Base-by-base conservation (phyloP, 306 rosid species). In the Datisca glomerata region DNA sequence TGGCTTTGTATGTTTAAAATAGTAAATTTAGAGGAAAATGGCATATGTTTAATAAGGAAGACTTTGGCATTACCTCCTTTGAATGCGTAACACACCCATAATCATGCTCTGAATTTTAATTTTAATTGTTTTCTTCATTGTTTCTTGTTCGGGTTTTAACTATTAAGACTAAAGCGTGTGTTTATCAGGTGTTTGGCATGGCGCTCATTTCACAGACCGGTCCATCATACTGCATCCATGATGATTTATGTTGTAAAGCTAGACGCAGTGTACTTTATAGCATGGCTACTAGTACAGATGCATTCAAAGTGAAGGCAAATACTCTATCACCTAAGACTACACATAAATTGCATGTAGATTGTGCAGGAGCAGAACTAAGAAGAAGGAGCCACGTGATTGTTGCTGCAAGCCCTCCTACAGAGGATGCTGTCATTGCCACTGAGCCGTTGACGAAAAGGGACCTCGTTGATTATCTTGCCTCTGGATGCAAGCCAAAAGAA, bases 341-440 rank as follows among this genome's bases (percentile, higher is more conserved):
- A 42, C 62, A 71, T 3, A 64, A 39, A 29, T 43, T 58, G 29
- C 78, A 29, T 15, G 49, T 51, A 37, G 66, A 61, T 42, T 21
- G 38, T 23, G 57, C 34, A 3, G 44, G 59, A 21, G 35, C 9
- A 42, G 51, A 56, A 42, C 3, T 47, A 49, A 61, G 56, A 62
- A 65, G 73, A 18, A 49, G 69, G 21, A 50, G 59, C 25, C 34
- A 47, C 41, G 48, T 59, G 64, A 61, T 80, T 62, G 92, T 91
- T 41, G 74, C 85, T 43, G 94, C 98, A 2, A 78, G 98, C 36
- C 94, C 96, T 53, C 98, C 98, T 7, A 80, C 87, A 3, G 98
- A 91, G 47, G 96, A 91, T 47, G 73, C 92, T 22, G 79, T 85
- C 3, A 64, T 80, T 63, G 75, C 41, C 23, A 49, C 98, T 11